A percentile compares a stretch with the other conserved stretches of the same genome.
Conservation (phyloP, 768 basidiomycete genomes). For the Strobilomyces confusus region DNA sequence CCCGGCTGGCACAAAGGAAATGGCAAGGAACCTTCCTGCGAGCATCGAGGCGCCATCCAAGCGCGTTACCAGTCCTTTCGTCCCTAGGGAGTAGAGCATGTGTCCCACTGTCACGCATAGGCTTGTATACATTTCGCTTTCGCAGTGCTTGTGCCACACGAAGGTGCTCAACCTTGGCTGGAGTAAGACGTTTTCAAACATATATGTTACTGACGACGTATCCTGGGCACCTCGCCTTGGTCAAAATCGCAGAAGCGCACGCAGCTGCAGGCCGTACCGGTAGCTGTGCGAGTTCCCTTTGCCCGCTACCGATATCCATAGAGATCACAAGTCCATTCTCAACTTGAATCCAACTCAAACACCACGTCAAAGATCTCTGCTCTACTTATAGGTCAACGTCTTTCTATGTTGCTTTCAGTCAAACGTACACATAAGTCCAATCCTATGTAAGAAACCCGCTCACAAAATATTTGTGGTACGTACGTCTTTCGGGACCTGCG, state of each 20-base stretch:
- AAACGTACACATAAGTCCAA: no score
- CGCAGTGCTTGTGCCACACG: not conserved
- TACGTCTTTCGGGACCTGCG: no score
- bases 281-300: not conserved
- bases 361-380: not conserved
- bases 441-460: no score
- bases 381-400: no score
- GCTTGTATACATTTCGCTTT: not conserved
- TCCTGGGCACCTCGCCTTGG: not conserved
- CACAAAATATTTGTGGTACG: no score
- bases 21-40: constrained; percentile 62
- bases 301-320: not conserved
- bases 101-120: constrained; percentile 9
- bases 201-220: not conserved
- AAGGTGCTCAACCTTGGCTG: not conserved
- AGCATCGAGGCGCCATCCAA: constrained; percentile 70
- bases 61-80: constrained; percentile 75
- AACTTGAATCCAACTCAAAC: not conserved
- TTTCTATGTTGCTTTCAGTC: no score
- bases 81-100: constrained; percentile 57
- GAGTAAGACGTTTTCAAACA: not conserved
- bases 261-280: no score
- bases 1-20: constrained; percentile 81
- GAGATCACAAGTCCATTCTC: not conserved
- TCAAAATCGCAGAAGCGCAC: not conserved